Evolutionary conservation across 306 rosid genomes (phyloP), one percentile per base, ranked within the genome.

Genomic region (Cotoneaster glaucophyllus): DNA sequence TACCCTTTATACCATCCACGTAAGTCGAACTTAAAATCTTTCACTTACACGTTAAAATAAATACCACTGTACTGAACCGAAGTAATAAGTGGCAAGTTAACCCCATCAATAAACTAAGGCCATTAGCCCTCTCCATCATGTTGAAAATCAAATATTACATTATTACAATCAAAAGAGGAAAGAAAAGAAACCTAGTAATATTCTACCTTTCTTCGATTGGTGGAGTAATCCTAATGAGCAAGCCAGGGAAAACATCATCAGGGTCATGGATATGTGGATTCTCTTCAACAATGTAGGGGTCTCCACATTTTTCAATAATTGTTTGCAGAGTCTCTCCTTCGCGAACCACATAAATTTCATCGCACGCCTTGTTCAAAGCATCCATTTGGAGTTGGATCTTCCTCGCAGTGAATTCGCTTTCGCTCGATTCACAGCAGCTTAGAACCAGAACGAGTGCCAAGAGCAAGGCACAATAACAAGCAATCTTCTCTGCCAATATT

Each of bases 221-320:
- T 77, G 94, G 90, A 58, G 83, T 88, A 73, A 93, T 88, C 90
- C 86, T 88, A 82, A 93, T 93, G 41, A 93, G 88, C 12, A 92
- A 81, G 65, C 96, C 97, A 58, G 96, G 97, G 77, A 90, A 90
- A 74, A 93, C 91, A 81, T 90, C 94, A 70, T 90, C 96, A 0
- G 92, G 91, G 70, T 93, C 97, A 58, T 93, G 89, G 19, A 93
- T 93, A 69, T 90, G 96, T 13, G 96, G 97, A 81, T 93, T 93
- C 62, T 90, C 90, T 79, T 93, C 91, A 59, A 93, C 88, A 79
- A 93, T 90, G 65, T 70, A 93, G 9, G 96, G 92, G 86, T 90
- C 96, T 43, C 92, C 89, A 72, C 97, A 93, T 26, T 86, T 87
- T 71, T 93, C 97, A 74, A 90, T 82, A 1, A 93, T 93, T 28